These are phyloP conservation scores for Stylosanthes scabra DNA, from an alignment of 331 rosid species.

Conservation along the genomic window DNA sequence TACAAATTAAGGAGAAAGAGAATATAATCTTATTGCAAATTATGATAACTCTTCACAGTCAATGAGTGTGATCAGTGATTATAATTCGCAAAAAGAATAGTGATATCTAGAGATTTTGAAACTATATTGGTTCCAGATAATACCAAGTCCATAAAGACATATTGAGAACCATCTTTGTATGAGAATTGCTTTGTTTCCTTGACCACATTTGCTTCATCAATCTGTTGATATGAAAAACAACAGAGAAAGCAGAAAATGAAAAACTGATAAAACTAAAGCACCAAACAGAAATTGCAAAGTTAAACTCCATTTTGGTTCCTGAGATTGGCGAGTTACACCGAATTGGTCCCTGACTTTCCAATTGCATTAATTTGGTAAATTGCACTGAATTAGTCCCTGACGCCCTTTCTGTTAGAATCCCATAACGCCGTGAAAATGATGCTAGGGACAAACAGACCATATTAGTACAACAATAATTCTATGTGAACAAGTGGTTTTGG, in stretches of 20 bases:
- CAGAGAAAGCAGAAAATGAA: constrained; percentile 6
- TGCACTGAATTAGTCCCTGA: too few species aligned
- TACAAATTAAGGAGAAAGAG: constrained; percentile 30
- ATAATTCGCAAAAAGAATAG: constrained; percentile 4
- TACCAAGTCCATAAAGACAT: constrained; percentile 99
- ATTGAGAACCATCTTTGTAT: constrained; percentile 87
- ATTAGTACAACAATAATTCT: too few species aligned
- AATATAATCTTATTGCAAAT: constrained; percentile 18
- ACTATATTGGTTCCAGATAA: constrained; percentile 35
- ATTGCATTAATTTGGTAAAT: too few species aligned
- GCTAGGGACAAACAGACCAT: too few species aligned
- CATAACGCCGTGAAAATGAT: too few species aligned
- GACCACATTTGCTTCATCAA: constrained; percentile 70
- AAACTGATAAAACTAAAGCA: constrained; percentile 17
- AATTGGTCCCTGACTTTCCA: too few species aligned
- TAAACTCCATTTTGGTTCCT: too few species aligned
- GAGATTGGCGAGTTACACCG: too few species aligned
- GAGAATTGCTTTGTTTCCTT: constrained; percentile 97
- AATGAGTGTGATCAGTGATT: constrained; percentile 4
- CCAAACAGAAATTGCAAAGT: constrained; percentile 4
- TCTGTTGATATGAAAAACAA: constrained; percentile 55
- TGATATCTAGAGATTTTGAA: constrained; percentile 32
- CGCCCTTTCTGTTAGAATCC: too few species aligned
- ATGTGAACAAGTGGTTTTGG: too few species aligned
- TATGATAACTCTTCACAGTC: constrained; percentile 33